These are phyloP conservation scores for Geopyxis carbonaria DNA, from an alignment of 495 filamentous ascomycete species.

Conservation along the genomic window DNA sequence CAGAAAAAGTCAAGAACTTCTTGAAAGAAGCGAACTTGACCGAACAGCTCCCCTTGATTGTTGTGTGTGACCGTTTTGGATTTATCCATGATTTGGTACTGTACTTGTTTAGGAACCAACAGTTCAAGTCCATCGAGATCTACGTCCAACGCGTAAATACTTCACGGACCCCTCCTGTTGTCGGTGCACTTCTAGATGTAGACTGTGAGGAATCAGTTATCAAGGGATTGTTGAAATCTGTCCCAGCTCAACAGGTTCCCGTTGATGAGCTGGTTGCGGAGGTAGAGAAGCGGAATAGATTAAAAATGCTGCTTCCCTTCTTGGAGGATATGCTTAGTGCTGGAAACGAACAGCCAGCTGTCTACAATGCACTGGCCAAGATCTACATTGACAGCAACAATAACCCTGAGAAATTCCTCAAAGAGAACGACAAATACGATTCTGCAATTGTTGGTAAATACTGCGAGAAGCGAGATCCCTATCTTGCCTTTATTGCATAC, in stretches of 20 bases:
- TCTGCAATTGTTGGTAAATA: constrained; percentile 88
- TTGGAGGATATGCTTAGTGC: constrained; percentile 77
- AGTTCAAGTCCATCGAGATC: constrained; percentile 97
- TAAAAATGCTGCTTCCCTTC: constrained; percentile 93
- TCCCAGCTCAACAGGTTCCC: constrained; percentile 69
- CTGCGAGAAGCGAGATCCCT: constrained; percentile 96
- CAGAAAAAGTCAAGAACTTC: constrained; percentile 98
- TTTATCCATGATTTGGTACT: constrained; percentile 94
- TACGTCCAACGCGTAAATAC: constrained; percentile 99
- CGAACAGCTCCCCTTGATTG: constrained; percentile 90
- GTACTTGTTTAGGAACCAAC: constrained; percentile 97
- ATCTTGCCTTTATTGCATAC: constrained; percentile 89
- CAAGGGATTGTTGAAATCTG: constrained; percentile 76
- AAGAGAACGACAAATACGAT: constrained; percentile 96
- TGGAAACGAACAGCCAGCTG: constrained; percentile 93
- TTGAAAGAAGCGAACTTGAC: constrained; percentile 86
- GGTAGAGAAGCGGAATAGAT: constrained; percentile 84
- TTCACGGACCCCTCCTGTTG: constrained; percentile 75
- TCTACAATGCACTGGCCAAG: constrained; percentile 97
- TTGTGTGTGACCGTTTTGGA: constrained; percentile 97
- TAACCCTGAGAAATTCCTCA: constrained; percentile 94
- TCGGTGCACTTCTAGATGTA: constrained; percentile 90
- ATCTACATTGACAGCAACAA: constrained; percentile 99
- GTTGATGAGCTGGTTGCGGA: constrained; percentile 92
- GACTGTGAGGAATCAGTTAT: constrained; percentile 95